Evolutionary conservation across 2,329 filamentous ascomycete genomes (phyloP).

Genomic region (Penicillium sp.): DNA sequence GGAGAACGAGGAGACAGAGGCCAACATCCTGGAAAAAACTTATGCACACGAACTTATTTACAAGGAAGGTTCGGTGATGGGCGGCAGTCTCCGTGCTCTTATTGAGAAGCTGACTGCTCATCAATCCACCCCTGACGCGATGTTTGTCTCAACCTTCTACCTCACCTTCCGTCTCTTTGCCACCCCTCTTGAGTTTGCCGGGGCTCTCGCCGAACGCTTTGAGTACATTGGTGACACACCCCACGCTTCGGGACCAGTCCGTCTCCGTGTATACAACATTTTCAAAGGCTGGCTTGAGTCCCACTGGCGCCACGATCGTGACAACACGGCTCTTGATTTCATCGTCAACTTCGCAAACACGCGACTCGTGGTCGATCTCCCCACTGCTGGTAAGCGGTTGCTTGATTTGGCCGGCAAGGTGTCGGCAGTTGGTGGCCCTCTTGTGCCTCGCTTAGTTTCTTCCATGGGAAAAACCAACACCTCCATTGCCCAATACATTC

Average conservation of each 20-base stretch:
- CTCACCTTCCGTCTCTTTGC: slow-evolving; percentile 94
- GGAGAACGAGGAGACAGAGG: slow-evolving; percentile 75
- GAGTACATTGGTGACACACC: slow-evolving; percentile 82
- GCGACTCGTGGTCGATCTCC: slow-evolving; percentile 66
- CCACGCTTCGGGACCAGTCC: slow-evolving; percentile 73
- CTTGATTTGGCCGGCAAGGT: slow-evolving; percentile 78
- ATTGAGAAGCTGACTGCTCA: slow-evolving; percentile 94
- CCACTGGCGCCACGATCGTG: slow-evolving; percentile 83
- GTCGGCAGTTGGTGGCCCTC: slow-evolving; percentile 65
- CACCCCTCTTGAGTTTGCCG: slow-evolving; percentile 72
- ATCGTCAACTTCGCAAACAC: slow-evolving; percentile 78
- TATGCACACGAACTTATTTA: slow-evolving; percentile 91
- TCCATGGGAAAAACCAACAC: slow-evolving; percentile 86
- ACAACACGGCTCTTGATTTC: slow-evolving; percentile 69
- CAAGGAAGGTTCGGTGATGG: slow-evolving; percentile 91
- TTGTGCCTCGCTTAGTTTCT: slow-evolving; percentile 79
- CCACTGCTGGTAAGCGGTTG: slow-evolving; percentile 76
- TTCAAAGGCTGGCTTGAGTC: slow-evolving; percentile 98
- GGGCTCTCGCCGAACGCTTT: slow-evolving; percentile 84
- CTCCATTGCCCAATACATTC: slow-evolving; percentile 67
- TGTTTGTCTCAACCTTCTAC: slow-evolving; percentile 93
- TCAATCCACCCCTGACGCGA: slow-evolving; percentile 84
- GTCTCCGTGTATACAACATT: slow-evolving; percentile 88
- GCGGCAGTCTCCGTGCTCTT: slow-evolving; percentile 82
- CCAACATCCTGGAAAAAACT: slow-evolving; percentile 82